phyloP scores from a whole-genome alignment of 306 rosid species.

The Trichosanthes cucumerina region DNA sequence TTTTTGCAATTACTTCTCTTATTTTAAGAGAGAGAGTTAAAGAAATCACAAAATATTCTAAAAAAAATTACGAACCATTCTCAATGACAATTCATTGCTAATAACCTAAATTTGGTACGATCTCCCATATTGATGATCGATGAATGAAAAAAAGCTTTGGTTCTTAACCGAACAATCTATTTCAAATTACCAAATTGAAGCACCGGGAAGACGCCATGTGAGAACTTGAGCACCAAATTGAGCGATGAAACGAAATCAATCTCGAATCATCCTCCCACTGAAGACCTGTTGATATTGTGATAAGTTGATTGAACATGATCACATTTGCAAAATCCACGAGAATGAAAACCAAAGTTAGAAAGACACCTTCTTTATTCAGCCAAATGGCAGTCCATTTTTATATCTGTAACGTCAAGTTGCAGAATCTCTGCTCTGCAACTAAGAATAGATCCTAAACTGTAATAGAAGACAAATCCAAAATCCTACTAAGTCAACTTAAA shows the following conservation, averaged over 20 bases:
- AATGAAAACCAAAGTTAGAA: not conserved
- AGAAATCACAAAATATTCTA: not conserved
- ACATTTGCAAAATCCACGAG: not conserved
- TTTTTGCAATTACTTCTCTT: no score
- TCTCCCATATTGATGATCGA: not conserved
- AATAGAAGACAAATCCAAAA: not conserved
- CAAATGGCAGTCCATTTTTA: conserved; percentile 75
- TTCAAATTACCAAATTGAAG: not conserved
- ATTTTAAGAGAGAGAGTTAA: no score
- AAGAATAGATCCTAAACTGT: conserved; percentile 75
- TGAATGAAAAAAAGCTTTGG: not conserved
- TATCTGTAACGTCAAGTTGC: conserved; percentile 83
- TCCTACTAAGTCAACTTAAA: not conserved
- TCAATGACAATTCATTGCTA: not conserved
- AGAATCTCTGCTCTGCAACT: conserved; percentile 86
- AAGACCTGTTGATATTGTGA: not conserved
- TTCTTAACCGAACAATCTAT: not conserved
- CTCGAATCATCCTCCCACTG: not conserved
- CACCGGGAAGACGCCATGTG: not conserved
- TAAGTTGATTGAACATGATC: not conserved
- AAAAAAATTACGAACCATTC: not conserved
- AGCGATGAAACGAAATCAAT: not conserved
- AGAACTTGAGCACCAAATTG: not conserved
- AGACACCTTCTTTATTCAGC: conserved; percentile 23
- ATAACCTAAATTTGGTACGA: not conserved